These are phyloP conservation scores for Geopyxis carbonaria DNA, from an alignment of 495 filamentous ascomycete genomes.

Conservation along the genomic window DNA sequence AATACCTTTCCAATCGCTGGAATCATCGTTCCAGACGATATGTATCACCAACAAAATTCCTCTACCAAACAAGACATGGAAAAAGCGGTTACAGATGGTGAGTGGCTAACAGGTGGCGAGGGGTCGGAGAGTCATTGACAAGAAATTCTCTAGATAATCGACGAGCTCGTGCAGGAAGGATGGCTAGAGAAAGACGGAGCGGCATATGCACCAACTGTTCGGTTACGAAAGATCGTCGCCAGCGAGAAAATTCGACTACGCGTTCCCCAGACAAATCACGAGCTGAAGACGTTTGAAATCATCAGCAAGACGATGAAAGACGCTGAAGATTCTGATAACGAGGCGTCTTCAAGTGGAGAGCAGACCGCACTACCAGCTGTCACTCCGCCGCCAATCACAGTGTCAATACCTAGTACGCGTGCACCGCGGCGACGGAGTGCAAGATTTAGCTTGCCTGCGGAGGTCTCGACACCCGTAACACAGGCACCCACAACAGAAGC, in stretches of 20 bases:
- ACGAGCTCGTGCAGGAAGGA: conserved; percentile 18
- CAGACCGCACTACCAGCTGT: neutral
- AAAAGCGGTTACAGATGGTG: conserved; percentile 10
- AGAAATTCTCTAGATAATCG: conserved; percentile 8
- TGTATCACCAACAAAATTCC: conserved; percentile 4
- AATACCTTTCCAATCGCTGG: conserved; percentile 13
- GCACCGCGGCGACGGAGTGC: neutral
- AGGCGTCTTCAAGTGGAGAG: too few relatives aligned
- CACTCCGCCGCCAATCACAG: too few relatives aligned
- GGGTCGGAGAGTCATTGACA: neutral
- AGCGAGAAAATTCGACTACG: conserved; percentile 18
- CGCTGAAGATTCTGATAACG: neutral
- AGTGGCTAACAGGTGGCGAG: neutral
- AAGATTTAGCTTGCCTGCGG: conserved; percentile 4
- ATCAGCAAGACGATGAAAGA: conserved; percentile 13
- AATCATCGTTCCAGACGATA: conserved; percentile 3
- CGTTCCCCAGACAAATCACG: conserved; percentile 18
- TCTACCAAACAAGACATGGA: conserved; percentile 18
- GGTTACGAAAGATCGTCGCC: conserved; percentile 13
- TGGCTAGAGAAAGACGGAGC: conserved; percentile 10
- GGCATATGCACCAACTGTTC: conserved; percentile 12
- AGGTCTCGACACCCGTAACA: neutral
- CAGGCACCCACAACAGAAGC: neutral
- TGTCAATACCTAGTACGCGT: neutral
- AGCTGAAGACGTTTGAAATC: conserved; percentile 20